Percentiles rank a stretch among this genome's conserved stretches.
Evolutionary conservation across 176 grass and related monocot species (phyloP).

Genomic region (Triticum turgidum): DNA sequence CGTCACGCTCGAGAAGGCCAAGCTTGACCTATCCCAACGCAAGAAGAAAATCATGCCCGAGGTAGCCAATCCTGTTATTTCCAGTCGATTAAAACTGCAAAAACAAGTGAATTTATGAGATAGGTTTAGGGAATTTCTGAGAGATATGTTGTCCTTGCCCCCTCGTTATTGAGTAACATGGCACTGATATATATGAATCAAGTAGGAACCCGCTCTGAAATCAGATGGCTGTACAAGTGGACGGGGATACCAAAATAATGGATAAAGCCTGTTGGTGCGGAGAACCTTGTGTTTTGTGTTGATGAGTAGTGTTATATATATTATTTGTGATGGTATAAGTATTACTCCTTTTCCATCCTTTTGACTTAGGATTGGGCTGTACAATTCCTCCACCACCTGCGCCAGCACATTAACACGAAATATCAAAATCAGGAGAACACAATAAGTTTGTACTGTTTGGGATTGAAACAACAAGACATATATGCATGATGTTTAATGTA

Average conservation of each 20-base stretch:
- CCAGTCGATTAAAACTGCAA: not conserved
- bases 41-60: constrained; percentile 63
- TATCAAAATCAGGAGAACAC: not conserved
- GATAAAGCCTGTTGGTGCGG: constrained; percentile 17
- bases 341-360: not conserved
- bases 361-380: not conserved
- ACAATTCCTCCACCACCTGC: not conserved
- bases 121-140: constrained; percentile 19
- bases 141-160: not conserved
- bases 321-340: not conserved
- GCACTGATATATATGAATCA: not conserved
- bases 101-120: not conserved
- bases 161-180: not conserved
- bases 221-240: not conserved
- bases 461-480: not conserved
- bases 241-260: constrained; percentile 6
- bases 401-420: not conserved
- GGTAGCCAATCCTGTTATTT: constrained; percentile 45
- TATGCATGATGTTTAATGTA: not conserved
- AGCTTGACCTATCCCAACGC: constrained; percentile 62
- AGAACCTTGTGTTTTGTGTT: not conserved
- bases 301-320: not conserved
- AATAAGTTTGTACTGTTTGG: not conserved
- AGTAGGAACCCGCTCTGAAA: not conserved
- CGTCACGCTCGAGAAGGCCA: constrained; percentile 63